Conservation (phyloP, 2,329 filamentous ascomycete species). For the Davidsoniella virescens region DNA sequence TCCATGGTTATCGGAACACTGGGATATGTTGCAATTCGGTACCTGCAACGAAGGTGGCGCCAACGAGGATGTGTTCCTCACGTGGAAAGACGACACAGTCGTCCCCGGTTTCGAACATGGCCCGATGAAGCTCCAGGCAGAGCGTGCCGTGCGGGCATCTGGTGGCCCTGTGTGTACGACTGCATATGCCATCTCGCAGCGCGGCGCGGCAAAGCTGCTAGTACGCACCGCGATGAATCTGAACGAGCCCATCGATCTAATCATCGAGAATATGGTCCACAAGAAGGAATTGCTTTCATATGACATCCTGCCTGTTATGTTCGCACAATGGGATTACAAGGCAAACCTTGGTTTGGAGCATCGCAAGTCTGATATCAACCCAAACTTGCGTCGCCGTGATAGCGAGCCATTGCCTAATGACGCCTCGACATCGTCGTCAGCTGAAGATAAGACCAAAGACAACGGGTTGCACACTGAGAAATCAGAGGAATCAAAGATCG, state of each 20-base stretch:
- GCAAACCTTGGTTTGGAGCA: constrained; percentile 16
- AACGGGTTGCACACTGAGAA: too few relatives aligned
- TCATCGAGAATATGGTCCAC: constrained; percentile 16
- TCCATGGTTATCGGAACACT: constrained; percentile 16
- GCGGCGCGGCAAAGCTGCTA: constrained; percentile 19
- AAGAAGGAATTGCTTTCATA: too few relatives aligned
- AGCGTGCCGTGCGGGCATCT: constrained; percentile 17
- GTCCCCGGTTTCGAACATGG: constrained; percentile 9
- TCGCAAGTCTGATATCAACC: constrained; percentile 10
- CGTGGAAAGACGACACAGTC: background rate
- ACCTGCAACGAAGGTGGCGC: constrained; percentile 15
- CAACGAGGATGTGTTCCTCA: constrained; percentile 3
- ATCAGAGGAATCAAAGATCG: background rate
- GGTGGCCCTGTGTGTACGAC: constrained; percentile 17
- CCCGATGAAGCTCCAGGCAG: constrained; percentile 8
- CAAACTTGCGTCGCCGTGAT: too few relatives aligned
- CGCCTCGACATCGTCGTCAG: too few relatives aligned
- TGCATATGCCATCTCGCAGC: constrained; percentile 18
- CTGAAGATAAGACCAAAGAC: too few relatives aligned
- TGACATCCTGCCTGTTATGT: constrained; percentile 1
- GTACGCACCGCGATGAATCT: constrained; percentile 15
- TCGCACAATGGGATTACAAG: constrained; percentile 18
- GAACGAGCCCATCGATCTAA: constrained; percentile 17
- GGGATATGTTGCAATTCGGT: constrained; percentile 17
- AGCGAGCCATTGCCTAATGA: too few relatives aligned